These are phyloP conservation scores for Colletotrichum salicis DNA, from an alignment of 2,329 filamentous ascomycete species.

Conservation along the genomic window DNA sequence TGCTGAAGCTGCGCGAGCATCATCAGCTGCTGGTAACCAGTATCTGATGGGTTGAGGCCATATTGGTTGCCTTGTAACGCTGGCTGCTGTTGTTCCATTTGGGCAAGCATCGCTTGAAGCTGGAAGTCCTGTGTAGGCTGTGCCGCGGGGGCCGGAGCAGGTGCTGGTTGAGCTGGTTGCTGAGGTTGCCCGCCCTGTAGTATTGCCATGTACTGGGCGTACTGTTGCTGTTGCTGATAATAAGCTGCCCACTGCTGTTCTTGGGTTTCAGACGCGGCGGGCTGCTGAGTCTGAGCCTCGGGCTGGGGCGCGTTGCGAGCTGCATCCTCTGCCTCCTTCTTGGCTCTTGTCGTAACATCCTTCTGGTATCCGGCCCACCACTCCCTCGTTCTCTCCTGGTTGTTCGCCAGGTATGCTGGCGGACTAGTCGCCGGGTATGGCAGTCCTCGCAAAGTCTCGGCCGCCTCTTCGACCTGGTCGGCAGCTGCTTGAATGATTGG, in stretches of 20 bases:
- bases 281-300: slow-evolving; percentile 44
- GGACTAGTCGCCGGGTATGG: slow-evolving; percentile 62
- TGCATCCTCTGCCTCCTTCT: slow-evolving; percentile 50
- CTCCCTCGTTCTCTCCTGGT: slow-evolving; percentile 58
- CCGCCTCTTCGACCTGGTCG: slow-evolving; percentile 54
- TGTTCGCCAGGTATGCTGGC: slow-evolving; percentile 61
- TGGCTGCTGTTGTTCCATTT: slow-evolving; percentile 49
- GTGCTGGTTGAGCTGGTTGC: slow-evolving; percentile 31
- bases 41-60: slow-evolving; percentile 51
- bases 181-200: slow-evolving; percentile 49
- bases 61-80: slow-evolving; percentile 36
- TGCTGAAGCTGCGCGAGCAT: slow-evolving; percentile 52
- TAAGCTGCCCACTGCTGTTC: slow-evolving; percentile 42
- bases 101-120: slow-evolving; percentile 56
- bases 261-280: slow-evolving; percentile 36
- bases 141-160: slow-evolving; percentile 29
- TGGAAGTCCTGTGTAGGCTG: slow-evolving; percentile 44
- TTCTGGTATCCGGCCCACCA: slow-evolving; percentile 64
- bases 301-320: slow-evolving; percentile 44
- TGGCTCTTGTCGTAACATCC: slow-evolving; percentile 50
- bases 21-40: slow-evolving; percentile 53
- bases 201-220: slow-evolving; percentile 55
- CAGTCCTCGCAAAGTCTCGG: slow-evolving; percentile 54
- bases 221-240: slow-evolving; percentile 43
- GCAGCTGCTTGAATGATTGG: slow-evolving; percentile 54